These are phyloP conservation scores for Atalantia buxifolia DNA, from an alignment of 345 rosid genomes.

Conservation along the genomic window DNA sequence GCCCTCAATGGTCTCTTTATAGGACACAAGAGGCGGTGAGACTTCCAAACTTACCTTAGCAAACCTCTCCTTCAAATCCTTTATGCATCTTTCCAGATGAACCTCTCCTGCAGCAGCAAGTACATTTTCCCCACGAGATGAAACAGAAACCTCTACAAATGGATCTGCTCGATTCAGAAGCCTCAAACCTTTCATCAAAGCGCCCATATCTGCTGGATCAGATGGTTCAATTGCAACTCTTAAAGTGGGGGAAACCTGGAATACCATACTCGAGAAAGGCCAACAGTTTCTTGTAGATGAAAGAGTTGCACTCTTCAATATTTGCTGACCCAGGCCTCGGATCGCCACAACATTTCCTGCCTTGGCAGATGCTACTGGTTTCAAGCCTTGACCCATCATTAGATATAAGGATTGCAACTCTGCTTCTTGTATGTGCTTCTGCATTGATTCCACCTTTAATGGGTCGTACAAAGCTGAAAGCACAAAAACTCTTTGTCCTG, in stretches of 20 bases:
- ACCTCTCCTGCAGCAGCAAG: constrained; percentile 97
- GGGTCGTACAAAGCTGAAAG: constrained; percentile 87
- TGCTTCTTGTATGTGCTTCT: constrained; percentile 83
- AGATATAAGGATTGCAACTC: constrained; percentile 80
- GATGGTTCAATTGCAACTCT: constrained; percentile 94
- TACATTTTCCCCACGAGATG: constrained; percentile 91
- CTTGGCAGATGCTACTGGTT: constrained; percentile 66
- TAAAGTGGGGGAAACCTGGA: constrained; percentile 88
- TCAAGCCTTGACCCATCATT: constrained; percentile 97
- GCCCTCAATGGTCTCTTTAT: constrained; percentile 81
- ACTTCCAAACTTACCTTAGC: constrained; percentile 83
- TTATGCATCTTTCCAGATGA: constrained; percentile 87
- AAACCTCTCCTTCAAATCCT: constrained; percentile 89
- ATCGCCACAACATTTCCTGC: constrained; percentile 92
- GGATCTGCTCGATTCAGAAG: constrained; percentile 93
- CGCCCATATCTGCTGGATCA: constrained; percentile 79
- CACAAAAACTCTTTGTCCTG: constrained; percentile 69
- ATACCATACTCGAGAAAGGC: constrained; percentile 94
- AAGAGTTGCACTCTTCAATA: constrained; percentile 87
- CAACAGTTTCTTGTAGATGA: constrained; percentile 86
- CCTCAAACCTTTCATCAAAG: constrained; percentile 77
- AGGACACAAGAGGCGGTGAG: constrained; percentile 90
- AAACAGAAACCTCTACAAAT: constrained; percentile 84
- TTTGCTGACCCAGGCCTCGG: constrained; percentile 89
- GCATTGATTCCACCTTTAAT: constrained; percentile 58